These are phyloP conservation scores for Ziziphus jujuba DNA, from an alignment of 306 rosid species.

Conservation along the genomic window DNA sequence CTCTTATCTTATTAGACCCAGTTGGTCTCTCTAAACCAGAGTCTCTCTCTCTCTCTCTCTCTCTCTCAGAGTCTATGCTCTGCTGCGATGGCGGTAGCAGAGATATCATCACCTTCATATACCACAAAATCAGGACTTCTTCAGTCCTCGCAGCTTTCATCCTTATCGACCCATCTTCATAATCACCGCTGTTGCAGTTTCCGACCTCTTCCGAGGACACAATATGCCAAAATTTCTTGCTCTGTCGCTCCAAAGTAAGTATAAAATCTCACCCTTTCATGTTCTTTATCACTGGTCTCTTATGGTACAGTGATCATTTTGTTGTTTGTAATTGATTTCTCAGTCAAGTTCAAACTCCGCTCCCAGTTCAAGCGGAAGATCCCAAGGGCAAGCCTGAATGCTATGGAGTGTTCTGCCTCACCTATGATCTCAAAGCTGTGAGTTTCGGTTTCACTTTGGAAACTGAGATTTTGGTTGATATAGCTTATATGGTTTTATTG, in stretches of 20 bases:
- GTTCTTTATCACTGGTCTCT: neutral
- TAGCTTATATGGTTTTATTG: conserved; percentile 2
- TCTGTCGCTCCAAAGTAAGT: conserved; percentile 79
- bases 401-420: conserved; percentile 88
- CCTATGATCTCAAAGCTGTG: conserved; percentile 92
- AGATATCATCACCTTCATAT: conserved; percentile 50
- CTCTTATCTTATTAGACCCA: neutral
- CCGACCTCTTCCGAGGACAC: conserved; percentile 37
- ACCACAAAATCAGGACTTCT: conserved; percentile 41
- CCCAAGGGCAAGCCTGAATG: conserved; percentile 68
- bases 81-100: conserved; percentile 70
- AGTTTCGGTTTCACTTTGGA: conserved; percentile 22
- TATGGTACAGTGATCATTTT: neutral
- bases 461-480: conserved; percentile 9
- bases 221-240: conserved; percentile 49
- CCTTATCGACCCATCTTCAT: conserved; percentile 43
- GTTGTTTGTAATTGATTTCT: conserved; percentile 7
- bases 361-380: conserved; percentile 36
- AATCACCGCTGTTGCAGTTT: conserved; percentile 35
- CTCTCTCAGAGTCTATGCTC: conserved; percentile 18
- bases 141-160: conserved; percentile 49
- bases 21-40: conserved; percentile 1
- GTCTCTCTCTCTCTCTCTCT: neutral
- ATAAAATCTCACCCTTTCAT: neutral
- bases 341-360: conserved; percentile 77